Evolutionary conservation across 2,329 filamentous ascomycete species (phyloP), one percentile per base, ranked within the genome.

Genomic region (Aurifilum marmelostoma): DNA sequence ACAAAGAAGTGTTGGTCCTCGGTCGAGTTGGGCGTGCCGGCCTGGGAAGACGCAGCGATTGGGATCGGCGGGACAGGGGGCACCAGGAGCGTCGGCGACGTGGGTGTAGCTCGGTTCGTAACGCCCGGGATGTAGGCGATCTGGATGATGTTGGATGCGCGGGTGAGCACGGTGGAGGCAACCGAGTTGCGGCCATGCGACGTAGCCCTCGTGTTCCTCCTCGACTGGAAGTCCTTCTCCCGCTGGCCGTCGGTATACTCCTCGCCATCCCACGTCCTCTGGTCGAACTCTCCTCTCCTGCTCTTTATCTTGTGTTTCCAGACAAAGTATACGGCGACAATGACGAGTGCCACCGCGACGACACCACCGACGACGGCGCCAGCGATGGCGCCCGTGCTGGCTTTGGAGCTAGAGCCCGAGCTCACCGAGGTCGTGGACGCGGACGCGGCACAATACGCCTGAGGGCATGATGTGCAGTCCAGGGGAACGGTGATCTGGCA

Each of bases 71-170:
- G 96, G 5, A 99, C 94, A 0, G 95, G 95, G n/a, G 94, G 94
- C 5, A 97, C 92, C 64, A 95, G 87, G 27, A 93, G 83, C 52
- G 89, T 89, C 3, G 93, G 92, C 0, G 93, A 95, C n/a, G 91
- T 90, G 6, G 92, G 92, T 9, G 91, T 90, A 16, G 94, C 94
- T 73, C 95, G 89, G 81, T 97, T 97, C 71, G 93, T 97, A 75
- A 98, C 94, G 70, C 96, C 96, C 18, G 96, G 96, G 73, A 99
- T 98, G 80, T 98, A 99, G 67, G 96, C 96, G 80, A 99, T 99
- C 81, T 98, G 96, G 75, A 99, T 99, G 78, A 99, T 95, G 83
- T 99, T 99, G 76, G 96, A 98, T 63, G 96, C 96, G 71, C 96
- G 90, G 24, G 96, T 98, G 71, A 97, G 87, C 69, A 98, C 94